phyloP scores from a whole-genome alignment of 441 rosid species.

The Eutrema salsugineum region DNA sequence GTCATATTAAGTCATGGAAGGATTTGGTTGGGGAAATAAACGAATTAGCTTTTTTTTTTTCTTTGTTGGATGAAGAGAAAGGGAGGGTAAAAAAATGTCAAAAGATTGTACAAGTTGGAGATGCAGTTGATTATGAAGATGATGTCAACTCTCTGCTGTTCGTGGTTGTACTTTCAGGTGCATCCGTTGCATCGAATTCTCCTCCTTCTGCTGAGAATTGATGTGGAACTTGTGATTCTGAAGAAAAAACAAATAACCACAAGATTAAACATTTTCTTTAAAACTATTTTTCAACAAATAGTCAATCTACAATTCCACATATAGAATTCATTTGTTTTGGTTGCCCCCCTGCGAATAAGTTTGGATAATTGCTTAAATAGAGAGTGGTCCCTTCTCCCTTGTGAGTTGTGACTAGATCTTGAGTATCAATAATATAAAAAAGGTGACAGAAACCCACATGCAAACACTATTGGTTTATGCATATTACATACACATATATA shows the following conservation, averaged over 20 bases:
- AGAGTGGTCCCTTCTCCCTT: conserved; percentile 29
- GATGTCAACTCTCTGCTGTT: conserved; percentile 17
- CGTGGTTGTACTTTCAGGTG: conserved; percentile 27
- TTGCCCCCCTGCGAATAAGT: conserved; percentile 6
- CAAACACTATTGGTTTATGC: conserved; percentile 28
- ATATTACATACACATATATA: conserved; percentile 12
- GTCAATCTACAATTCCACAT: conserved; percentile 4
- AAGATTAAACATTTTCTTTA: not conserved
- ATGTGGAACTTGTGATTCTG: conserved; percentile 30
- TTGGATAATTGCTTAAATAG: conserved; percentile 23
- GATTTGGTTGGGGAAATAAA: conserved; percentile 27
- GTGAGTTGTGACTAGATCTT: conserved; percentile 31
- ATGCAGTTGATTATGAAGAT: conserved; percentile 21
- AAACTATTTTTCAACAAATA: not conserved
- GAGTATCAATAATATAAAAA: conserved; percentile 26
- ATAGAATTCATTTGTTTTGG: conserved; percentile 8
- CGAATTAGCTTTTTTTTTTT: conserved; percentile 19
- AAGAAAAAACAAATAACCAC: conserved; percentile 3
- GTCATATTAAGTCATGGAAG: conserved; percentile 23
- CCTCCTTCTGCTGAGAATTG: conserved; percentile 17
- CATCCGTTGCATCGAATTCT: conserved; percentile 18
- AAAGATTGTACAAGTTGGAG: conserved; percentile 28
- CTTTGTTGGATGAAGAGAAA: conserved; percentile 14
- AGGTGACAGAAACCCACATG: conserved; percentile 34
- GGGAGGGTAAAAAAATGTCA: conserved; percentile 18